Conservation (phyloP, 768 basidiomycete genomes). For the Mycena crocata region DNA sequence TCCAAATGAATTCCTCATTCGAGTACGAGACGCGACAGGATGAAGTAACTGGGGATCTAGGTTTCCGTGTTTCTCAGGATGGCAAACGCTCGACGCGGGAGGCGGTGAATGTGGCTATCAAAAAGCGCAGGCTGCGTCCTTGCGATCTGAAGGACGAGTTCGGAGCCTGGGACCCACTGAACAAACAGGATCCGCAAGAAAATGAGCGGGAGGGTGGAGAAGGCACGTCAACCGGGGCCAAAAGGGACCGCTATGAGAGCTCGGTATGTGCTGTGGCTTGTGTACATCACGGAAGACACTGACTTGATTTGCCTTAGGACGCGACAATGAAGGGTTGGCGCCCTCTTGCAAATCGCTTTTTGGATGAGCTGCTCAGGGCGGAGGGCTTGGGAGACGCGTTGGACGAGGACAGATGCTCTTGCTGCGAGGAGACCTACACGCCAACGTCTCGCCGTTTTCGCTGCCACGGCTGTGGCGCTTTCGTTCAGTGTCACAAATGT, state of each 20-base stretch:
- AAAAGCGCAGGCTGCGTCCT: no score
- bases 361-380: not conserved
- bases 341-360: not conserved
- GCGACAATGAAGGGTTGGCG: slow-evolving; percentile 14
- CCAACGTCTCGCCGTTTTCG: not conserved
- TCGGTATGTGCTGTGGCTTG: slow-evolving; percentile 4
- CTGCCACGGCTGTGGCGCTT: not conserved
- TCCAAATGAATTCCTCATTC: not conserved
- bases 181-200: no score
- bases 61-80: not conserved
- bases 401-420: not conserved
- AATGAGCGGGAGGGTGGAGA: no score
- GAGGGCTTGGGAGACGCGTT: not conserved
- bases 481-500: not conserved
- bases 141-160: no score
- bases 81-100: not conserved
- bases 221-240: no score
- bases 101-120: not conserved
- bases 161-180: no score
- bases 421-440: not conserved
- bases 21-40: not conserved
- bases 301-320: not conserved
- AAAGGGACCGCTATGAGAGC: slow-evolving; percentile 3
- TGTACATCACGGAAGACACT: not conserved
- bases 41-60: not conserved